Percentiles rank a stretch among this genome's conserved stretches.
These are phyloP conservation scores for Russula brevipes DNA, from an alignment of 768 basidiomycete genomes.

Conservation along the genomic window DNA sequence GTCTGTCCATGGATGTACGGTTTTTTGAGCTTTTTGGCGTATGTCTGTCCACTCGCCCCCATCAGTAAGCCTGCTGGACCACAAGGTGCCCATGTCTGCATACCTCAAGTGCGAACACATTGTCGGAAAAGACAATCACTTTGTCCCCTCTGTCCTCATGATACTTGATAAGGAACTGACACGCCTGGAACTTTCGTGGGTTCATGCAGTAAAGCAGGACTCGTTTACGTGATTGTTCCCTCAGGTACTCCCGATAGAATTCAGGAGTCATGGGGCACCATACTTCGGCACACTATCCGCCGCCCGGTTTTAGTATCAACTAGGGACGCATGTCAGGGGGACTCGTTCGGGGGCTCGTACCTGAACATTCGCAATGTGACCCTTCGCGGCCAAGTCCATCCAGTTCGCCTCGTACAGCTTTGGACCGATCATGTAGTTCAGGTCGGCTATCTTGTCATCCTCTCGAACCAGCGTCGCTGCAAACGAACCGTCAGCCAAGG, in stretches of 20 bases:
- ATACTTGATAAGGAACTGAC: slow-evolving; percentile 97
- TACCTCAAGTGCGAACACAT: slow-evolving; percentile 95
- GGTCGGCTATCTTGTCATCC: slow-evolving; percentile 97
- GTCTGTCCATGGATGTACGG: slow-evolving; percentile 95
- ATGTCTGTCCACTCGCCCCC: slow-evolving; percentile 48
- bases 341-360: slow-evolving; percentile 39
- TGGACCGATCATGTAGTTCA: slow-evolving; percentile 99
- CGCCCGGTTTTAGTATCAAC: slow-evolving; percentile 7
- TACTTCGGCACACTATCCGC: slow-evolving; percentile 87
- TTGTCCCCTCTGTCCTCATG: slow-evolving; percentile 98
- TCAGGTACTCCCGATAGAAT: slow-evolving; percentile 95
- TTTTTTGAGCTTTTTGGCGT: slow-evolving; percentile 90
- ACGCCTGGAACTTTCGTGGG: slow-evolving; percentile 98
- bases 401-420: slow-evolving; percentile 99
- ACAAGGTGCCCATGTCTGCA: slow-evolving; percentile 20
- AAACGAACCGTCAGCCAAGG: slow-evolving; percentile 11
- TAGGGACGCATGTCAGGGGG: slow-evolving; percentile 11
- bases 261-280: slow-evolving; percentile 99
- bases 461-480: slow-evolving; percentile 96
- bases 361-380: slow-evolving; percentile 99
- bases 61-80: background rate
- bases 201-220: slow-evolving; percentile 99
- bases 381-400: slow-evolving; percentile 99
- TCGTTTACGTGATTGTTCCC: slow-evolving; percentile 86
- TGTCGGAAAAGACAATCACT: slow-evolving; percentile 98